phyloP scores from a whole-genome alignment of 495 filamentous ascomycete species.

The Extremus antarcticus region DNA sequence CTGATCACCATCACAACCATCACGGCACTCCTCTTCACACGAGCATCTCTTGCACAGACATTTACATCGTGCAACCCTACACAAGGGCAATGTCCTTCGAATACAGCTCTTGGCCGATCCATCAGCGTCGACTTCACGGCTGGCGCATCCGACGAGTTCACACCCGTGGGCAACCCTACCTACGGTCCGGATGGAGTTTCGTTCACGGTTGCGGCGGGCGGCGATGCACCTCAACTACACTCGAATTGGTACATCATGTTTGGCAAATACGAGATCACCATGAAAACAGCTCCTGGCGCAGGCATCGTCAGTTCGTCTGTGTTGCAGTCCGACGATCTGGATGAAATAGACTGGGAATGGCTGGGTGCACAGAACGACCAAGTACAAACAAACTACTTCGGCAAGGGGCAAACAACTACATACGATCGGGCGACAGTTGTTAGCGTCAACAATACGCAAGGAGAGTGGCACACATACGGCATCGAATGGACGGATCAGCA shows the following conservation, averaged over 20 bases:
- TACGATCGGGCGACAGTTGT: conserved; percentile 64
- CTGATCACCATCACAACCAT: conserved; percentile 18
- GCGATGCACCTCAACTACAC: conserved; percentile 73
- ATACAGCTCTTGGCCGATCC: conserved; percentile 72
- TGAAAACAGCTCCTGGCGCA: conserved; percentile 50
- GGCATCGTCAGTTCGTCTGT: conserved; percentile 80
- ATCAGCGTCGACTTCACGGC: conserved; percentile 71
- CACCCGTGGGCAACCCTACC: conserved; percentile 49
- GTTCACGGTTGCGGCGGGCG: conserved; percentile 73
- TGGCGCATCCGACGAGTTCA: conserved; percentile 59
- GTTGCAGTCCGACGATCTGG: conserved; percentile 77
- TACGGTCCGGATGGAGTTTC: conserved; percentile 67
- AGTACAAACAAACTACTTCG: conserved; percentile 89
- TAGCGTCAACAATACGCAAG: conserved; percentile 46
- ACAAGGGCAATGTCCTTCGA: conserved; percentile 53
- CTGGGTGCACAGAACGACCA: conserved; percentile 50
- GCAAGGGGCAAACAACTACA: conserved; percentile 66
- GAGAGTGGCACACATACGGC: conserved; percentile 73
- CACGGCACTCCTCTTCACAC: conserved; percentile 21
- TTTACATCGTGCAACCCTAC: conserved; percentile 56
- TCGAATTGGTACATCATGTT: conserved; percentile 71
- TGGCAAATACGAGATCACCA: conserved; percentile 45
- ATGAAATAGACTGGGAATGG: conserved; percentile 94
- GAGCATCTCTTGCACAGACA: conserved; percentile 43
- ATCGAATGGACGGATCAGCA: conserved; percentile 72